These are phyloP conservation scores for Grifola frondosa DNA, from an alignment of 1,284 basidiomycete species.

Conservation along the genomic window DNA sequence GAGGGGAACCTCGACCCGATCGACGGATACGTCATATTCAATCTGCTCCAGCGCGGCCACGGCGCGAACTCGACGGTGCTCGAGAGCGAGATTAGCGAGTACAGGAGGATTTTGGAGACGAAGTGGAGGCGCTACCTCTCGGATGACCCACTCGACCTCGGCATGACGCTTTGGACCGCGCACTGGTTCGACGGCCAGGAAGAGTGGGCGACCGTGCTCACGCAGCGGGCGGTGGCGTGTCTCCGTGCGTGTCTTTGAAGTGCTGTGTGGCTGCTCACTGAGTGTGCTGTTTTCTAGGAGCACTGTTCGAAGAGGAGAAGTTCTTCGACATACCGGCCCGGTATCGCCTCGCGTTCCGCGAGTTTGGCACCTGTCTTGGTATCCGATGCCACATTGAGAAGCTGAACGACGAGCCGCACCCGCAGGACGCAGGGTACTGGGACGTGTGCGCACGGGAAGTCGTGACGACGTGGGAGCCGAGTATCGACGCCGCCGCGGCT, in stretches of 20 bases:
- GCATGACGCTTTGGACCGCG: constrained; percentile 30
- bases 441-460: constrained; percentile 12
- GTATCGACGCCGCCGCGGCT: constrained; percentile 8
- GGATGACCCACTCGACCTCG: constrained; percentile 29
- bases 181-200: constrained; percentile 27
- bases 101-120: constrained; percentile 24
- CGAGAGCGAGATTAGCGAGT: constrained; percentile 23
- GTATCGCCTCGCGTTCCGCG: constrained; percentile 28
- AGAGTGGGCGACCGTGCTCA: constrained; percentile 24
- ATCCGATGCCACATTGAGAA: constrained; percentile 18
- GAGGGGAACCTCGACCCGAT: constrained; percentile 31
- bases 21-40: constrained; percentile 31
- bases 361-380: constrained; percentile 29
- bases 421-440: constrained; percentile 18
- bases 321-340: constrained; percentile 23
- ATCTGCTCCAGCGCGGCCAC: constrained; percentile 20
- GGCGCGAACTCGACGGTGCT: constrained; percentile 15
- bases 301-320: constrained; percentile 11
- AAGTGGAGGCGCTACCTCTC: constrained; percentile 24
- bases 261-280: not conserved
- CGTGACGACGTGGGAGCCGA: constrained; percentile 6
- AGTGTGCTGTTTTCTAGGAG: constrained; percentile 3
- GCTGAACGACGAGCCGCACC: not conserved
- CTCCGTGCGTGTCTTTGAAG: constrained; percentile 15
- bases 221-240: constrained; percentile 12